These are phyloP conservation scores for Dovyalis caffra DNA, from an alignment of 345 rosid genomes.

Conservation along the genomic window DNA sequence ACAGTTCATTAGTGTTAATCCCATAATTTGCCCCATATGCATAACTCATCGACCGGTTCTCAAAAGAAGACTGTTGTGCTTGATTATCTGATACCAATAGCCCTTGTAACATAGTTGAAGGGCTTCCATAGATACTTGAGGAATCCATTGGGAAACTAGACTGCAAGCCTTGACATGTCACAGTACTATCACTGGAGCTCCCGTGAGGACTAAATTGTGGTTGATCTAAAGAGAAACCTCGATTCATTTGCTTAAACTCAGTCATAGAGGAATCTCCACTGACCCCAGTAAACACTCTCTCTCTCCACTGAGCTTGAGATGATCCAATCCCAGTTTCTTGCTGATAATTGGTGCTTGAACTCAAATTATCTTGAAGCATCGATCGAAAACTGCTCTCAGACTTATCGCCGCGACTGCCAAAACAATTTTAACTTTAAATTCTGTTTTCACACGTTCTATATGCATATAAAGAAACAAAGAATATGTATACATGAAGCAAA, in stretches of 20 bases:
- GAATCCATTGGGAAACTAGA: constrained; percentile 48
- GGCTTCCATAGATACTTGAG: constrained; percentile 46
- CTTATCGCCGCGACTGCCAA: constrained; percentile 60
- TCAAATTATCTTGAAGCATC: constrained; percentile 71
- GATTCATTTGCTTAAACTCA: constrained; percentile 40
- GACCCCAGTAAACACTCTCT: constrained; percentile 16
- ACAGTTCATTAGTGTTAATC: constrained; percentile 28
- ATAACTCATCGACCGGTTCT: constrained; percentile 34
- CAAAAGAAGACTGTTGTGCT: constrained; percentile 32
- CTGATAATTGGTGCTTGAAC: constrained; percentile 40
- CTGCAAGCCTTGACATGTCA: constrained; percentile 54
- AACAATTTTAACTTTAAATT: not conserved
- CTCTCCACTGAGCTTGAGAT: constrained; percentile 46
- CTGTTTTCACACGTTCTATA: not conserved
- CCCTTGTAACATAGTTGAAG: constrained; percentile 54
- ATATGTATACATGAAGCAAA: not conserved
- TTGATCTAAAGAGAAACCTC: constrained; percentile 64
- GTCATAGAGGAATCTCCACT: constrained; percentile 28
- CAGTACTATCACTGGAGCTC: constrained; percentile 59
- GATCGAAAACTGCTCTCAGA: constrained; percentile 61
- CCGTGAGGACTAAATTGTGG: constrained; percentile 61
- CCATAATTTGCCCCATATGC: constrained; percentile 36
- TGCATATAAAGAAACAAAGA: not conserved
- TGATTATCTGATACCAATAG: constrained; percentile 45
- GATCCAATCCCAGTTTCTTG: constrained; percentile 44